Conservation (phyloP, 2,329 filamentous ascomycete genomes). For the Gnomoniopsis smithogilvyi region DNA sequence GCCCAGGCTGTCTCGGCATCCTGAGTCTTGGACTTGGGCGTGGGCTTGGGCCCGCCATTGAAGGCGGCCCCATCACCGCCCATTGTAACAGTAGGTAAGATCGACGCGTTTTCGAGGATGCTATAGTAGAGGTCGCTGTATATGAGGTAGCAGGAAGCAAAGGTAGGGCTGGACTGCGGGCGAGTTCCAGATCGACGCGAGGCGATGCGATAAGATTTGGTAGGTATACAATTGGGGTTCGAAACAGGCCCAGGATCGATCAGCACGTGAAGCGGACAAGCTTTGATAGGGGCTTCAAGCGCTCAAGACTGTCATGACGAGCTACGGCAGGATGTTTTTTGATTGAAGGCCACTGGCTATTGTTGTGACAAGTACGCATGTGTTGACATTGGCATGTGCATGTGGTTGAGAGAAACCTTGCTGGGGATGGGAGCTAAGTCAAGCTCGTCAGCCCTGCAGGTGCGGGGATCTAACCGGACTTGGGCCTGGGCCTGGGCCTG, state of each 20-base stretch:
- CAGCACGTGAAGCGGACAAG: not conserved
- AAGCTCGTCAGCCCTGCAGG: too few species aligned
- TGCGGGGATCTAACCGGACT: too few species aligned
- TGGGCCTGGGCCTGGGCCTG: too few species aligned
- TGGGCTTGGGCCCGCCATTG: not conserved
- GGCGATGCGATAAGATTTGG: not conserved
- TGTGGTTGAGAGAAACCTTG: too few species aligned
- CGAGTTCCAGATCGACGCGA: not conserved
- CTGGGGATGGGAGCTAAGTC: too few species aligned
- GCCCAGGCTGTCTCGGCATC: conserved; percentile 38
- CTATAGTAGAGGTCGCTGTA: not conserved
- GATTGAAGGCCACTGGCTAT: too few species aligned
- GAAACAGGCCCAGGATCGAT: not conserved
- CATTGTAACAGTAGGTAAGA: not conserved
- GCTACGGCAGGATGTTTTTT: too few species aligned
- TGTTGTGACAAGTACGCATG: not conserved
- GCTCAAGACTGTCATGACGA: too few species aligned
- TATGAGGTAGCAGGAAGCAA: not conserved
- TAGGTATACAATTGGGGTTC: not conserved
- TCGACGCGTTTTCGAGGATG: not conserved
- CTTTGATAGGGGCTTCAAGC: not conserved
- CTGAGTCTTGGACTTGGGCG: not conserved
- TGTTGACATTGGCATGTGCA: not conserved
- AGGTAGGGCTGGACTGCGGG: not conserved
- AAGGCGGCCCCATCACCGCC: not conserved